Evolutionary conservation across 805 yeast species (phyloP).

Genomic region (Zygotorulaspora florentina): DNA sequence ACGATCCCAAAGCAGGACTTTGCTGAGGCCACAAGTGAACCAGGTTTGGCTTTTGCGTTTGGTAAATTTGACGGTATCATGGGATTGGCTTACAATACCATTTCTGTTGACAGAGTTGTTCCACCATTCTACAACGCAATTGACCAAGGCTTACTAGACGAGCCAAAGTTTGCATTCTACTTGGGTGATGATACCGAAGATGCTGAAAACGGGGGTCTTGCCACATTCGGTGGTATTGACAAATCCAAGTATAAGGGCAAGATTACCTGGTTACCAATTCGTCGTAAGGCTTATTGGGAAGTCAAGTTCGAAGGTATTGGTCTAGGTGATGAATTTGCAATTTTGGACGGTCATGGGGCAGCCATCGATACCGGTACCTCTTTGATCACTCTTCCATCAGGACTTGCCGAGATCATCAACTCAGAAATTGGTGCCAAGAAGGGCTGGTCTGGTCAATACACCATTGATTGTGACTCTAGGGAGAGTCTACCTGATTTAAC

Average conservation of each 20-base stretch:
- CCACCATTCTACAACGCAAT: slow-evolving; percentile 95
- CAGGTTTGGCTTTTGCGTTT: slow-evolving; percentile 96
- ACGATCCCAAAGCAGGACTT: slow-evolving; percentile 84
- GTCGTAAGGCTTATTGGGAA: slow-evolving; percentile 99
- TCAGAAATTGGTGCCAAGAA: slow-evolving; percentile 96
- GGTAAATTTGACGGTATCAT: slow-evolving; percentile 98
- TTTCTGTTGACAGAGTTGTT: slow-evolving; percentile 81
- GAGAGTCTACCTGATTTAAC: slow-evolving; percentile 86
- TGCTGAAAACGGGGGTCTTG: slow-evolving; percentile 77
- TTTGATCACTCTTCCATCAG: slow-evolving; percentile 88
- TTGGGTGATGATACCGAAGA: slow-evolving; percentile 72
- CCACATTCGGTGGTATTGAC: slow-evolving; percentile 94
- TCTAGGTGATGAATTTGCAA: slow-evolving; percentile 88
- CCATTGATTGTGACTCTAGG: slow-evolving; percentile 84
- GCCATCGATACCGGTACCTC: slow-evolving; percentile 99
- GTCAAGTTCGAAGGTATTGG: slow-evolving; percentile 88
- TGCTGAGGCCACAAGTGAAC: slow-evolving; percentile 96
- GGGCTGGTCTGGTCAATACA: slow-evolving; percentile 96
- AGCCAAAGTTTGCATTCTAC: slow-evolving; percentile 83
- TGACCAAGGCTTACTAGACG: slow-evolving; percentile 73
- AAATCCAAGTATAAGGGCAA: slow-evolving; percentile 72
- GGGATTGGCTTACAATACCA: slow-evolving; percentile 90
- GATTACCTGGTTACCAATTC: slow-evolving; percentile 92
- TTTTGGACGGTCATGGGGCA: slow-evolving; percentile 80
- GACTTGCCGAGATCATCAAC: slow-evolving; percentile 91